phyloP scores from a whole-genome alignment of 2,329 filamentous ascomycete genomes.

The Podosphaera fusca region DNA sequence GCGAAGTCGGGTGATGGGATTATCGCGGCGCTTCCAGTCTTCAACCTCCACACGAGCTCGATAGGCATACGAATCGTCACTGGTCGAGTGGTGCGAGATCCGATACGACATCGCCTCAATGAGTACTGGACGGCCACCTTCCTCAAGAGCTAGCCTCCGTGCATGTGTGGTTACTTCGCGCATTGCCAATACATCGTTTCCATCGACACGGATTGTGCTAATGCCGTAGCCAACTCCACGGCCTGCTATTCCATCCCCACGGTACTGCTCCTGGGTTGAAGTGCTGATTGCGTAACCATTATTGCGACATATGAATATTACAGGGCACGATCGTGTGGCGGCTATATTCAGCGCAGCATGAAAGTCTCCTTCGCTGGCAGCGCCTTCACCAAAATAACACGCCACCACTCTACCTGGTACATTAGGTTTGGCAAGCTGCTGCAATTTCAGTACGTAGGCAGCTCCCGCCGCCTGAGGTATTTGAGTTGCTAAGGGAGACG shows the following conservation, averaged over 20 bases:
- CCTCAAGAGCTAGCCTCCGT: conserved; percentile 34
- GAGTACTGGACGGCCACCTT: conserved; percentile 36
- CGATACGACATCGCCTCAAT: conserved; percentile 96
- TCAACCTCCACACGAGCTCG: conserved; percentile 81
- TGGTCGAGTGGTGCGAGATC: conserved; percentile 93
- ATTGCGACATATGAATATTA: conserved; percentile 78
- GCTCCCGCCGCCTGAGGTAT: conserved; percentile 73
- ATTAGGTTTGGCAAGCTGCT: conserved; percentile 48
- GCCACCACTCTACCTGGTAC: conserved; percentile 45
- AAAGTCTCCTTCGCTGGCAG: conserved; percentile 78
- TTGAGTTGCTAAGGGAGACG: conserved; percentile 68
- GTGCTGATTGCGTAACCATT: conserved; percentile 86
- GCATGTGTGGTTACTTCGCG: conserved; percentile 59
- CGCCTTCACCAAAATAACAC: conserved; percentile 80
- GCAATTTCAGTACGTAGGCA: conserved; percentile 70
- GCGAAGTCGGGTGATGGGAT: conserved; percentile 61
- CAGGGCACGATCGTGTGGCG: conserved; percentile 66
- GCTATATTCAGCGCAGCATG: conserved; percentile 81
- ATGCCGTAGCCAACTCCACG: conserved; percentile 82
- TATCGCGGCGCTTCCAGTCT: conserved; percentile 79
- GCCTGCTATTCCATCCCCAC: conserved; percentile 74
- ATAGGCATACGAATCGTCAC: conserved; percentile 92
- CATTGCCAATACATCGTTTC: conserved; percentile 85
- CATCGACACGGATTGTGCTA: conserved; percentile 74
- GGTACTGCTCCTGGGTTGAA: conserved; percentile 73